Base-by-base conservation (phyloP, 78 protist genomes). In the Emiliania huxleyi region DNA sequence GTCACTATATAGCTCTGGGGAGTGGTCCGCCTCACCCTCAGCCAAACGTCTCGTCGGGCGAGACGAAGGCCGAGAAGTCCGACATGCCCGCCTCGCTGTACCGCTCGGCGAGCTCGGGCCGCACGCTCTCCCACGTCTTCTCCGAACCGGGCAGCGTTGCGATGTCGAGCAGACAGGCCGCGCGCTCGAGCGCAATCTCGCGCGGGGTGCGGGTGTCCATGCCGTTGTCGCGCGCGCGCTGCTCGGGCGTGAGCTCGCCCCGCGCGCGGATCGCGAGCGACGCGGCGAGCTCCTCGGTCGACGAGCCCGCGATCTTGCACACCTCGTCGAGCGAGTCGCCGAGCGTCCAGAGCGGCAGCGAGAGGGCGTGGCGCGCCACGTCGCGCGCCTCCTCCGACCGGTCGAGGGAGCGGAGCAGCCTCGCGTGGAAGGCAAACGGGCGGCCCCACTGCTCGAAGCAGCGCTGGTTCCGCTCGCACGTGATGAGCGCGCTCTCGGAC, bases 261-360 rank as follows among this genome's bases (percentile, higher is more conserved):
- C 8, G 40, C 19, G 81, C 81, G n/a, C 22, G 5, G 29, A n/a
- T 19, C 0, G 18, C 40, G n/a, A 71, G 43, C 37, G 37, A 29
- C 40, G 19, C 4, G 81, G 23, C 19, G 45, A 71, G 81, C 43
- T 71, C 33, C 18, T 12, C 21, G 45, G 19, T 3, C 23, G 81
- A 37, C 81, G 81, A 2, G 40, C 3, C 40, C 0, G 43, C 37
- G 42, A 35, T 4, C 33, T 40, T 19, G 21, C 43, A 35, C 42
- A 71, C 21, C 42, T 71, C 81, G 42, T 6, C 81, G 18, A 71
- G 40, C 3, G 2, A 35, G 43, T 71, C 81, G 3, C 81, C 81
- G n/a, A 71, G 42, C 43, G 81, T 71, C 81, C 81, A 71, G n/a
- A 71, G 81, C 81, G 81, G 81, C 42, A 71, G 37, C 81, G 18